Percentiles rank a stretch among this genome's conserved stretches.
Conservation (phyloP, 208 protist species). For the Trypanosoma mega region DNA sequence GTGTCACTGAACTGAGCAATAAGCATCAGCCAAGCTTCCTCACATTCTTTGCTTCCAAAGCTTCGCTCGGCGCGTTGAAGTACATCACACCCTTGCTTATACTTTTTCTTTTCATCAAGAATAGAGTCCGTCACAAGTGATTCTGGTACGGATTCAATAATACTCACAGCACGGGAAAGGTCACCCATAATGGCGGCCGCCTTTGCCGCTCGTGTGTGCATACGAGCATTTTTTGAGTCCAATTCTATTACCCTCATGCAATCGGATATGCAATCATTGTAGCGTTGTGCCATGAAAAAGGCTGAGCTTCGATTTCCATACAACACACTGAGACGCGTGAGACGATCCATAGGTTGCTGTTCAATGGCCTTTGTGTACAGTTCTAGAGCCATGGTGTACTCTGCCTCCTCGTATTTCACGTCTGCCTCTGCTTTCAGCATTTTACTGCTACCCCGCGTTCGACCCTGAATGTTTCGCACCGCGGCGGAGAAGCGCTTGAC, state of each 20-base stretch:
- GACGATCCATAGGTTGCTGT: conserved; percentile 55
- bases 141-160: conserved; percentile 55
- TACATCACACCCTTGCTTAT: conserved; percentile 54
- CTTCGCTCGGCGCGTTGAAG: conserved; percentile 52
- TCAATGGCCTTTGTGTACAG: conserved; percentile 85
- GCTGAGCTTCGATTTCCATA: conserved; percentile 89
- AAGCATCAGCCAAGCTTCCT: conserved; percentile 80
- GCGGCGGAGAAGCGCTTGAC: conserved; percentile 13
- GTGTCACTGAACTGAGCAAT: conserved; percentile 78
- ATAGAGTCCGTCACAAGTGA: conserved; percentile 37
- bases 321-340: conserved; percentile 58
- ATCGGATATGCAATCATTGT: conserved; percentile 77
- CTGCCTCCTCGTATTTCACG: conserved; percentile 73
- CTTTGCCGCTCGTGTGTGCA: conserved; percentile 71
- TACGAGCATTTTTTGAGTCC: conserved; percentile 71
- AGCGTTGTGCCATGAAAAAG: conserved; percentile 84
- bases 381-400: conserved; percentile 83
- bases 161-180: conserved; percentile 51
- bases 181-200: conserved; percentile 81
- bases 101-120: conserved; percentile 49
- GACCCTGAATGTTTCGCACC: conserved; percentile 10
- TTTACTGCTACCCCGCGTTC: conserved; percentile 41
- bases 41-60: conserved; percentile 77
- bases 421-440: conserved; percentile 81
- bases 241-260: conserved; percentile 73